Base-by-base conservation (phyloP, 208 protist species). In the Dictyostelium gargantuum region DNA sequence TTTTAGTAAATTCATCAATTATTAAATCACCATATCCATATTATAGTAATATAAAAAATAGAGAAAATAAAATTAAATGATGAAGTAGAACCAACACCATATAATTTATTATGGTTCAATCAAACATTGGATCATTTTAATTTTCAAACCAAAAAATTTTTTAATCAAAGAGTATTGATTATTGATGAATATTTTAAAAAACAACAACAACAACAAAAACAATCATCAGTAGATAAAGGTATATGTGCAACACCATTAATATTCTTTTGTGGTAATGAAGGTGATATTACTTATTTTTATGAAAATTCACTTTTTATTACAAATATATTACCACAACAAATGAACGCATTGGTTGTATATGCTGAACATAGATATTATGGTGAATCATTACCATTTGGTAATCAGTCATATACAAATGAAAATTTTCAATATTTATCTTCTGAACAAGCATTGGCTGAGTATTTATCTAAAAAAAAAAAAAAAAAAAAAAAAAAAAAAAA, bases 331-430 rank as follows among this genome's bases (percentile, higher is more conserved):
- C 96, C 97, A 4, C 40, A 95, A 44, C 15, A 94, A 48, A 95
- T 97, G 35, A 92, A 89, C 58, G 97, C 96, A 3, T 74, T 97
- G 6, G 38, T 98, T n/a, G 32, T 98, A 15, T 98, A 98, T 85
- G 95, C 93, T 11, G 97, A 98, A 92, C 97, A 98, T 84, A 80
- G 97, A 42, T 98, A 96, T 81, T 98, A 97, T 85, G 96, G 96
- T 75, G 42, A 97, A 73, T 92, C 75, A 17, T 26, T 95, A 29
- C 96, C 96, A n/a, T 97, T 96, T 80, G 95, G 95, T 23, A 61
- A 77, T n/a, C 9, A 80, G 3, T 91, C 81, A 58, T 94, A 54
- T 44, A 32, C 42, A 29, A 74, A 29, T 21, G 77, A 91, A 29
- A 94, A 93, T 72, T 32, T 96, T 32, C 54, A 73, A 35, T 97